Conservation (phyloP, 768 basidiomycete species). For the Serendipita vermifera region DNA sequence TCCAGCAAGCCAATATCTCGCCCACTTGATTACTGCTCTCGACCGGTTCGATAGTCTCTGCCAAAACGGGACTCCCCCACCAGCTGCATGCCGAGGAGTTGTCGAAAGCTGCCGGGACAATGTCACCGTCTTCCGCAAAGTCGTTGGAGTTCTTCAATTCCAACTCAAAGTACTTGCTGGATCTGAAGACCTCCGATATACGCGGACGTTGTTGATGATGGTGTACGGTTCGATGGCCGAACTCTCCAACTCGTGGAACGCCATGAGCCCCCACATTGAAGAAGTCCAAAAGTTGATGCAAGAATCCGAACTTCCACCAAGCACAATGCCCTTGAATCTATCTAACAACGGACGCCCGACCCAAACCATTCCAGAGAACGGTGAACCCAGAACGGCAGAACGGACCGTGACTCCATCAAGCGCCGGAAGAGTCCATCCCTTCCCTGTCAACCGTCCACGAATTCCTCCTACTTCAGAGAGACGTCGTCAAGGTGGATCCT, state of each 20-base stretch:
- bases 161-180: conserved; percentile 68
- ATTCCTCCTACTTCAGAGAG: conserved; percentile 27
- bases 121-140: conserved; percentile 72
- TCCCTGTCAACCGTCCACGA: conserved; percentile 31
- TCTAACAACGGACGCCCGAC: conserved; percentile 25
- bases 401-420: conserved; percentile 19
- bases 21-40: conserved; percentile 70
- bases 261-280: conserved; percentile 57
- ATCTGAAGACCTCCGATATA: conserved; percentile 73
- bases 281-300: conserved; percentile 52
- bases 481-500: conserved; percentile 84
- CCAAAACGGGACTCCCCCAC: conserved; percentile 52
- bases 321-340: conserved; percentile 23
- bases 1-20: conserved; percentile 69
- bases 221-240: conserved; percentile 85
- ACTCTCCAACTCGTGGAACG: conserved; percentile 72
- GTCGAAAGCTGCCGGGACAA: conserved; percentile 76
- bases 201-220: conserved; percentile 72
- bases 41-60: conserved; percentile 83
- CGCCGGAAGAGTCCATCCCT: conserved; percentile 17
- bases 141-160: conserved; percentile 65
- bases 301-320: conserved; percentile 26
- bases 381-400: conserved; percentile 17
- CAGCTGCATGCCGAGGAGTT: conserved; percentile 59
- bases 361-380: conserved; percentile 17